Evolutionary conservation across 2,329 filamentous ascomycete genomes (phyloP).

Genomic region (Blastomyces emzantsi): DNA sequence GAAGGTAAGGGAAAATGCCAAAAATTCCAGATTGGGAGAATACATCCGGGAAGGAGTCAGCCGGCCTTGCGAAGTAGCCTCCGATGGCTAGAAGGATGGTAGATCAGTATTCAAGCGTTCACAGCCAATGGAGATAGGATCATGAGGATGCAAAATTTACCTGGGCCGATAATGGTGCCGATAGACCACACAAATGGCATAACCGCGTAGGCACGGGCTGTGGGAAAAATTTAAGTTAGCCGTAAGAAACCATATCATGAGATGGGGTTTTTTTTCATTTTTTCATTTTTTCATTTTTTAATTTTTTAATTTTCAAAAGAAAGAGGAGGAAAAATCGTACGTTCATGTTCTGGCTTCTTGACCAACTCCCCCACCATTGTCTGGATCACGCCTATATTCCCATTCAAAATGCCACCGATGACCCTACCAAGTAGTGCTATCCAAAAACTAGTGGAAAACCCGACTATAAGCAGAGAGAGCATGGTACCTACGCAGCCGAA

Average conservation of each 20-base stretch:
- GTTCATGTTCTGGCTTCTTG: slow-evolving; percentile 74
- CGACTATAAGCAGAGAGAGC: slow-evolving; percentile 71
- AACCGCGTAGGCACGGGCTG: slow-evolving; percentile 69
- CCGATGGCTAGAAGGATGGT: slow-evolving; percentile 54
- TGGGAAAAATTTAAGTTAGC: background rate
- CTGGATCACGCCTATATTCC: slow-evolving; percentile 83
- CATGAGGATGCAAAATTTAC: slow-evolving; percentile 7
- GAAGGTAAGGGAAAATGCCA: slow-evolving; percentile 69
- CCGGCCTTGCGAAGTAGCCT: slow-evolving; percentile 73
- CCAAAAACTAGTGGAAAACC: slow-evolving; percentile 65
- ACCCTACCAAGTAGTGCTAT: slow-evolving; percentile 73
- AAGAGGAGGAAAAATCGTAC: slow-evolving; percentile 24
- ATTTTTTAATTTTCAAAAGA: background rate
- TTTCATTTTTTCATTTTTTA: background rate
- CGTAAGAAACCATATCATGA: background rate
- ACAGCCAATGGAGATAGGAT: background rate
- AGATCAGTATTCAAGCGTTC: background rate
- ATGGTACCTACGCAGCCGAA: slow-evolving; percentile 68
- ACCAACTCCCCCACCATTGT: slow-evolving; percentile 96
- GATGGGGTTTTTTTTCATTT: background rate
- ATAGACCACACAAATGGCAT: slow-evolving; percentile 91
- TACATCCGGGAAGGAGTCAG: slow-evolving; percentile 58
- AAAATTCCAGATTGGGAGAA: slow-evolving; percentile 65
- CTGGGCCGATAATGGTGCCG: slow-evolving; percentile 78
- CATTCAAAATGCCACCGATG: slow-evolving; percentile 75